Evolutionary conservation across 2,329 filamentous ascomycete species (phyloP), one percentile per base, ranked within the genome.

Genomic region (Clarireedia sp.): DNA sequence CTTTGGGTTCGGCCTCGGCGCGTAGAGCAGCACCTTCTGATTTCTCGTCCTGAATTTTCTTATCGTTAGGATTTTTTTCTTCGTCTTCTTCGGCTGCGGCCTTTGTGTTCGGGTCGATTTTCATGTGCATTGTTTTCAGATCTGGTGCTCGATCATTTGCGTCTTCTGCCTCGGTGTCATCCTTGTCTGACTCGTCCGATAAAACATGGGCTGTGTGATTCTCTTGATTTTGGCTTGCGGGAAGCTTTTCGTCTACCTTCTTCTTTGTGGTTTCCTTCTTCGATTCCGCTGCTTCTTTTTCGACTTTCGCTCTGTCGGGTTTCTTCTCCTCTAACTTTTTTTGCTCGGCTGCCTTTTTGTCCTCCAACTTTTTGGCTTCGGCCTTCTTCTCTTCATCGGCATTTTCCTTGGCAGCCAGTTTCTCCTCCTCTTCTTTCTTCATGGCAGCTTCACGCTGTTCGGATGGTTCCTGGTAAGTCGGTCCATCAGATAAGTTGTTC

Each of bases 401-500:
- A 12, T 26, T 50, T 16, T 53, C 38, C 17, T 7, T 3, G 9
- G n/a, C 48, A n/a, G 12, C 36, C 24, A 37, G 44, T 33, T 26
- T 51, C 48, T 17, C 40, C 40, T 36, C 21, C 52, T 37, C 33
- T 37, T 44, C 36, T 37, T 23, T 46, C 48, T 46, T 54, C 33
- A 16, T 5, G 12, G 19, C 19, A 12, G 45, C 24, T 36, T 51
- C 33, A 33, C n/a, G 16, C n/a, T 19, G 33, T 21, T 41, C 41
- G 16, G 21, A 21, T 33, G 38, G 56, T 21, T 48, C 43, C 36
- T 21, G 51, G 59, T 76, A 78, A 60, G 73, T 75, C 10, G 69
- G 68, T 48, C 78, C 75, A 24, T 78, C 72, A 3, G 77, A 75
- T 4, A 75, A 61, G 60, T 81, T 81, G 63, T 80, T 74, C 78